These are phyloP conservation scores for Ophiocordyceps robertsii DNA, from an alignment of 2,329 filamentous ascomycete genomes.

Conservation along the genomic window DNA sequence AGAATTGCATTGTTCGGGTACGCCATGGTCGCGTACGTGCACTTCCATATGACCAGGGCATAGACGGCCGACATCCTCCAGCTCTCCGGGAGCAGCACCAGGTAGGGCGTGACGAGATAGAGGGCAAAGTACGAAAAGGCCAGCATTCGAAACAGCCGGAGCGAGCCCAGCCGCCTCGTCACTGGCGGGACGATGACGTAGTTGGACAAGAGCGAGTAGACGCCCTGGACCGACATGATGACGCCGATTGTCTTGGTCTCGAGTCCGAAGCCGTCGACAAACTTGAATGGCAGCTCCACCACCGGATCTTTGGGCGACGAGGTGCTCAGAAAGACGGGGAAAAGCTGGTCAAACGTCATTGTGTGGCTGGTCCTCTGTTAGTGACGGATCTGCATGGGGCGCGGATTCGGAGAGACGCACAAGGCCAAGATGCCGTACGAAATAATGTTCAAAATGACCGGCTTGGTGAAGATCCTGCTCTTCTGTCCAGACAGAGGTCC, in stretches of 20 bases:
- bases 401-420: conserved; percentile 46
- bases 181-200: conserved; percentile 72
- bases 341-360: conserved; percentile 88
- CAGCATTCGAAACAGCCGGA: conserved; percentile 70
- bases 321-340: conserved; percentile 83
- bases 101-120: conserved; percentile 79
- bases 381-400: not conserved
- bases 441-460: conserved; percentile 76
- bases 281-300: conserved; percentile 66
- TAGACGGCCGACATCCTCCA: conserved; percentile 66
- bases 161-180: conserved; percentile 60
- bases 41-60: conserved; percentile 73
- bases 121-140: conserved; percentile 75
- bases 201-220: conserved; percentile 80
- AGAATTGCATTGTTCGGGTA: conserved; percentile 87
- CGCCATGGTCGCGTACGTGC: conserved; percentile 79
- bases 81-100: conserved; percentile 64
- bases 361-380: conserved; percentile 54
- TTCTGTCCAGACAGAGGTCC: conserved; percentile 1
- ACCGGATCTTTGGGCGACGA: conserved; percentile 34
- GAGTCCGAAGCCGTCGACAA: conserved; percentile 74
- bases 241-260: conserved; percentile 74
- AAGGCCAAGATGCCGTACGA: conserved; percentile 89
- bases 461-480: conserved; percentile 60
- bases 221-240: conserved; percentile 77